These are phyloP conservation scores for Talaromyces proteolyticus DNA, from an alignment of 495 filamentous ascomycete genomes.

Conservation along the genomic window DNA sequence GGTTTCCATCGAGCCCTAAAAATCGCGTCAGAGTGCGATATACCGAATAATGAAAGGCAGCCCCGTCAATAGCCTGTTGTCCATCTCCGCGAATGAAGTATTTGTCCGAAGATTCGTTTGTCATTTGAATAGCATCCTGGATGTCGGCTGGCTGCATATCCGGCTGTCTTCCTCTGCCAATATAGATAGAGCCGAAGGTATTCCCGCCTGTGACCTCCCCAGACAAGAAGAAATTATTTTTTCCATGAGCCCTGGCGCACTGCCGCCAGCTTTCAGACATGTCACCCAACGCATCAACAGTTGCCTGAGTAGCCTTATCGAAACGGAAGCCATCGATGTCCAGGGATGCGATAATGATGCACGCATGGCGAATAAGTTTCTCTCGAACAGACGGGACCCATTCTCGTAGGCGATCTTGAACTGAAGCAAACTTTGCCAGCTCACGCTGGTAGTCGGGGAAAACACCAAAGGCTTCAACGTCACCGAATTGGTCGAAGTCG, in stretches of 20 bases:
- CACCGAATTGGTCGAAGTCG: conserved; percentile 68
- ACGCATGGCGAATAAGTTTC: conserved; percentile 58
- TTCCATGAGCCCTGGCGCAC: conserved; percentile 51
- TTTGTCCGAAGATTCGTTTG: conserved; percentile 32
- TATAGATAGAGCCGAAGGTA: conserved; percentile 56
- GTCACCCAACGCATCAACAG: conserved; percentile 55
- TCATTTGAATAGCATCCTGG: conserved; percentile 40
- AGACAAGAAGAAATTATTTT: conserved; percentile 59
- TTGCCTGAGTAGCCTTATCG: conserved; percentile 63
- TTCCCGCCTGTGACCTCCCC: conserved; percentile 64
- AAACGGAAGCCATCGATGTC: conserved; percentile 67
- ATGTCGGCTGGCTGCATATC: conserved; percentile 39
- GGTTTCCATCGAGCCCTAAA: conserved; percentile 57
- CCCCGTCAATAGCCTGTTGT: conserved; percentile 55
- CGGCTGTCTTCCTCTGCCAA: conserved; percentile 60
- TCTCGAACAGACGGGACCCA: conserved; percentile 58
- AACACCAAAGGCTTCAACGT: conserved; percentile 63
- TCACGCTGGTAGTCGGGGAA: conserved; percentile 64
- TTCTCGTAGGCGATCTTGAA: conserved; percentile 69
- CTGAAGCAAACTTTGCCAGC: conserved; percentile 67
- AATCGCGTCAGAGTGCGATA: conserved; percentile 64
- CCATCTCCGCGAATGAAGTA: conserved; percentile 53
- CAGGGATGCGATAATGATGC: conserved; percentile 56
- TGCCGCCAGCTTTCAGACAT: conserved; percentile 48
- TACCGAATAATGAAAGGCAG: conserved; percentile 67